Base-by-base conservation (phyloP, 2,329 filamentous ascomycete genomes). In the Fusarium continuum region DNA sequence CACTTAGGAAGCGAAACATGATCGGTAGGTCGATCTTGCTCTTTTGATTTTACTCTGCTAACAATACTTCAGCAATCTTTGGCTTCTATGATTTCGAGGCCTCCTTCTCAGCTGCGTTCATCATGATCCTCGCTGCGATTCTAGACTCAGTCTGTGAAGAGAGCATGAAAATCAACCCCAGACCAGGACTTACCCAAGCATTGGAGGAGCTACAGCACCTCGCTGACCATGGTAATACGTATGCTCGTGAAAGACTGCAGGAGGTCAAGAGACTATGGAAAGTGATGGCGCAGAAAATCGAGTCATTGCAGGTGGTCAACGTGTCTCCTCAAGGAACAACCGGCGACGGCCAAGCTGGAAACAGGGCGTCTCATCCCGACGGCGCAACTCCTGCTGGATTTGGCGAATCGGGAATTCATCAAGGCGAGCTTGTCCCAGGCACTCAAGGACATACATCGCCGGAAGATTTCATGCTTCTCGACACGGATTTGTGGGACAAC, bases 171-270 rank as follows among this genome's bases (percentile, higher is more conserved):
- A 67, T 73, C 16, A 64, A 61, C 3, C 68, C 71, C 0, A 67
- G 61, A 6, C 71, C 71, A 1, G 71, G 71, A 3, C 38, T 73
- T 5, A 51, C 61, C 0, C 69, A 73, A 3, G 70, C 70, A 1
- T 17, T 73, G 26, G 70, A 71, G 19, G 72, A 70, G 10, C 52
- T 73, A n/a, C 70, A 73, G 26, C 65, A 73, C 17, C 61, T 73
- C 1, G 71, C 63, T 9, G 70, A 69, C 3, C 54, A 68, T 4
- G 69, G 71, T 6, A 73, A 73, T 40, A 62, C 60, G 0, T 72
- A 72, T 32, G 71, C 71, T 14, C 43, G 58, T 2, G 67, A 70
- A 34, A 69, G 69, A 36, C 35, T 71, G 4, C 62, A 69, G 1
- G 69, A 71, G 16, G 48, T 70, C 1, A 70, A 70, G 28, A 61